Base-by-base conservation (phyloP, 2,329 filamentous ascomycete species). In the Nannizziopsis barbatae region DNA sequence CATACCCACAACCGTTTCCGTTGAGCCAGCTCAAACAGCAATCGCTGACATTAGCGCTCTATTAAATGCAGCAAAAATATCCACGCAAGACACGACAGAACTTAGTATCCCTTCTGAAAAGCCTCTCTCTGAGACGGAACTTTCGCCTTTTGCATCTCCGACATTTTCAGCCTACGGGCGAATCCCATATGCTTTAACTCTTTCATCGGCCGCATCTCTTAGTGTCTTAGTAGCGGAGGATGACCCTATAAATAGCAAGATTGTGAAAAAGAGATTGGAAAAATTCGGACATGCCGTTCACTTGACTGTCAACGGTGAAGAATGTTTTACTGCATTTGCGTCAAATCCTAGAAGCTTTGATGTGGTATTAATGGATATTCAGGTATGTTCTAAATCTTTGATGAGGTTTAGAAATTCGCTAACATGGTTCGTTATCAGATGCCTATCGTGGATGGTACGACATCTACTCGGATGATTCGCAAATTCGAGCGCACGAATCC, bases 201-300 rank as follows among this genome's bases (percentile, higher is more conserved):
- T 5, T 10, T 11, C 18, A 17, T 10, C 35, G 9, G n/a, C 27
- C 2, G 9, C 35, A 2, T 32, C 44, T 12, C 35, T 46, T 5
- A 15, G 20, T 31, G 44, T 46, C n/a, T 14, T 46, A 8, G 44
- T 46, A 11, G 44, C 44, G 8, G 44, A 46, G 12, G 44, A 46
- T 33, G 44, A 46, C 17, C 44, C 44, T 27, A 32, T 46, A 10
- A 46, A 46, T 17, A 38, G 44, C 44, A 46, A 39, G 12, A 46
- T 46, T 31, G 20, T 46, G 5, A 32, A 46, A 14, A 46, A 46
- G 36, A 39, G 44, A 12, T 14, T 46, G 11, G 36, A 46, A 14
- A 46, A 32, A 18, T 14, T 40, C 5, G 44, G 44, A 3, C 44
- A 46, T 12, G 17, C 27, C 2, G 18, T 46, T 27, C 22, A 40